Evolutionary conservation across 768 basidiomycete species (phyloP).

Genomic region (Kwoniella pini): DNA sequence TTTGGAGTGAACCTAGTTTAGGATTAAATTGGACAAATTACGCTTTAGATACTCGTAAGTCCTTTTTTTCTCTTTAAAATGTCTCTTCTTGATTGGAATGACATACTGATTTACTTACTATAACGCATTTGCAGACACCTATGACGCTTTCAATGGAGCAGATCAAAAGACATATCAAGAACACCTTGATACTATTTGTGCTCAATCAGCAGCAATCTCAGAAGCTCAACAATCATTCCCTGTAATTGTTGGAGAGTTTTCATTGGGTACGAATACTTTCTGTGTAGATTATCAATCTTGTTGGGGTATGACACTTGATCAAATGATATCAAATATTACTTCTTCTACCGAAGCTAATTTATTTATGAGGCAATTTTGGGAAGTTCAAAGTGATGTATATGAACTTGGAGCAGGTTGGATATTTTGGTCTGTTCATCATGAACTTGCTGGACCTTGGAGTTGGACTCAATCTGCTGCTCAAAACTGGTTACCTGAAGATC

Average conservation of each 20-base stretch:
- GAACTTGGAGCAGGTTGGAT: conserved; percentile 46
- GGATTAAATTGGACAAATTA: conserved; percentile 46
- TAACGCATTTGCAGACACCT: conserved; percentile 37
- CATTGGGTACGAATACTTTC: conserved; percentile 43
- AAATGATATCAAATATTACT: conserved; percentile 32
- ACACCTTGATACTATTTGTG: conserved; percentile 42
- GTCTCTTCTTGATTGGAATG: too few species aligned
- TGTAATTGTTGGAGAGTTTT: conserved; percentile 46
- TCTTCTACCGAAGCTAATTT: conserved; percentile 37
- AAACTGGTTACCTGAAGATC: conserved; percentile 45
- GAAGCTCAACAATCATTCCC: conserved; percentile 39
- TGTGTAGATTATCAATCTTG: conserved; percentile 49
- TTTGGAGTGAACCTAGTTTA: conserved; percentile 24
- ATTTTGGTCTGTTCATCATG: conserved; percentile 37
- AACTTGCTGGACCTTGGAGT: conserved; percentile 39
- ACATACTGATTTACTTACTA: too few species aligned
- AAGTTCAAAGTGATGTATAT: conserved; percentile 44
- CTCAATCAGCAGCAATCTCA: conserved; percentile 15
- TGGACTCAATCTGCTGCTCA: conserved; percentile 47
- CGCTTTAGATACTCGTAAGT: conserved; percentile 45
- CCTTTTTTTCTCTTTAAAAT: too few species aligned
- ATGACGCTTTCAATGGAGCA: conserved; percentile 35
- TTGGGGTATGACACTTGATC: conserved; percentile 26
- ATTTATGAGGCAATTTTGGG: conserved; percentile 48
- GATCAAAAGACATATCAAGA: conserved; percentile 33